A percentile compares a stretch with the other conserved stretches of the same genome.
Conservation (phyloP, 345 rosid species). For the Acer yangbiense region DNA sequence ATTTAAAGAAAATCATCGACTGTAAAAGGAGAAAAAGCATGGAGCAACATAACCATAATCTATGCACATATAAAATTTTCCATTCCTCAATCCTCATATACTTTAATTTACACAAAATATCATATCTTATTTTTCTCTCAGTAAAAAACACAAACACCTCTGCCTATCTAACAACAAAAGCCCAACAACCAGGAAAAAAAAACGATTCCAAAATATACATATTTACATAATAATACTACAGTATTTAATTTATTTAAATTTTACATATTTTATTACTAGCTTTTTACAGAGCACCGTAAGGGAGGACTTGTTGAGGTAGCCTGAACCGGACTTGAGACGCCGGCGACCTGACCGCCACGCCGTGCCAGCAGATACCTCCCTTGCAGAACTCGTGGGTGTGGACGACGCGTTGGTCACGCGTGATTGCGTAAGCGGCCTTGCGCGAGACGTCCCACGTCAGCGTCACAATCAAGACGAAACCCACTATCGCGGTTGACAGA, state of each 20-base stretch:
- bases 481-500: constrained; percentile 64
- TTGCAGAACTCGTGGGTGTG: constrained; percentile 65
- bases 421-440: constrained; percentile 67
- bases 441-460: constrained; percentile 92
- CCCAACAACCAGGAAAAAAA: background rate
- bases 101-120: constrained; percentile 5
- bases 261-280: background rate
- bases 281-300: constrained; percentile 19
- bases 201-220: background rate
- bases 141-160: constrained; percentile 22
- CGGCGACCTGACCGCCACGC: constrained; percentile 89
- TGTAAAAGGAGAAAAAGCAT: background rate
- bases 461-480: constrained; percentile 60
- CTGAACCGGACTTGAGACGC: constrained; percentile 93
- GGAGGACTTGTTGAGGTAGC: constrained; percentile 62
- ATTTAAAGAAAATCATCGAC: background rate
- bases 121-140: constrained; percentile 12
- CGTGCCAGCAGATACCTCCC: constrained; percentile 99
- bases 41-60: background rate
- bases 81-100: no score
- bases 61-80: background rate
- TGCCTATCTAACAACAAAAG: background rate
- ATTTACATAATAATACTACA: background rate
- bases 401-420: constrained; percentile 55
- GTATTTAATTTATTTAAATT: background rate